Base-by-base conservation (phyloP, 441 rosid genomes). In the Raphanus hybrid region DNA sequence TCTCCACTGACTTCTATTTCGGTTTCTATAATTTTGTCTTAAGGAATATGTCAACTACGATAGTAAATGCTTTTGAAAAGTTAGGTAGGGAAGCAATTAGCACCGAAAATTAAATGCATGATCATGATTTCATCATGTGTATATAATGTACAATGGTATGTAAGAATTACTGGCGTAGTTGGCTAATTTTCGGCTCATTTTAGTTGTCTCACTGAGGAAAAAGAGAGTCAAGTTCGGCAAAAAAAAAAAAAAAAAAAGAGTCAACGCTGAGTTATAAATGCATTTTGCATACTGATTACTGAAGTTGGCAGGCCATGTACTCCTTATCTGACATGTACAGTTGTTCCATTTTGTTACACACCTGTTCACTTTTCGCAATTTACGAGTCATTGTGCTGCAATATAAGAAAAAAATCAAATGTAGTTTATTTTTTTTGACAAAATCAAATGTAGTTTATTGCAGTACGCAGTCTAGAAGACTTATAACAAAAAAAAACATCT, bases 261-360 rank as follows among this genome's bases (percentile, higher is more conserved):
- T 77, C 76, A 77, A 58, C 76, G 63, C 8, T 37, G 58, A 67
- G 73, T 45, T 5, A 72, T 78, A 72, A 77, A 78, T 78, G 77
- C 76, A 57, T 15, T 57, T 71, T 71, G 80, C 43, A 67, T 67
- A 39, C 39, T 71, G 63, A 67, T 3, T 59, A 37, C 35, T 73
- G 64, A 67, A 5, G 81, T 67, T 72, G 76, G 69, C 69, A 66
- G 6, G 14, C 64, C 73, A 15, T 71, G 45, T 52, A 54, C 80
- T 63, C 54, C 35, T 64, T 34, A 34, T 77, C 81, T 71, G 80
- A 77, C 68, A 77, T 71, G 54, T 59, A 77, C 63, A 71, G 63
- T 71, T 66, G 55, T 55, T 71, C 73, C 80, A 65, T 65, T 77
- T 70, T 77, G 60, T 71, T 71, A 71, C 16, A 29, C 60, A 18